Evolutionary conservation across 23 red algal species (phyloP).

Genomic region (Gracilariopsis chorda): DNA sequence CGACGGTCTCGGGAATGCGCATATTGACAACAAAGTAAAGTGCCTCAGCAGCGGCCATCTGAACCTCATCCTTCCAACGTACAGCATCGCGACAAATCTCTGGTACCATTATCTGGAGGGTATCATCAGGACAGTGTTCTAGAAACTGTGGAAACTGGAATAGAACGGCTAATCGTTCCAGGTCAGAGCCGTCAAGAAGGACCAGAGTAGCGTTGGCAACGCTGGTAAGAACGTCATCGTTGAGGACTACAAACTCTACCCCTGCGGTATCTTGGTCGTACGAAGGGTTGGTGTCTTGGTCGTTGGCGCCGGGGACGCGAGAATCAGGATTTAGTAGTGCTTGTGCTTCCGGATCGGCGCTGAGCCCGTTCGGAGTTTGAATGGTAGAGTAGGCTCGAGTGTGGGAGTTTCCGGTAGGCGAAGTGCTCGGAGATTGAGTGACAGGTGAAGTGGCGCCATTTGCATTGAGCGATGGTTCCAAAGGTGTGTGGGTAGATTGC

Average conservation of each 20-base stretch:
- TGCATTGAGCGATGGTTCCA: not conserved
- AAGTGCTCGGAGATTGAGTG: not conserved
- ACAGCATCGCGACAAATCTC: slow-evolving; percentile 77
- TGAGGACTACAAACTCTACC: slow-evolving; percentile 76
- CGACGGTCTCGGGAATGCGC: slow-evolving; percentile 61
- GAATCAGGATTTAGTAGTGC: not conserved
- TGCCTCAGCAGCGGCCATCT: slow-evolving; percentile 87
- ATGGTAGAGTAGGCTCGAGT: slow-evolving; percentile 6
- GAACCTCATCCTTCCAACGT: slow-evolving; percentile 72
- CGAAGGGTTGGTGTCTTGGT: not conserved
- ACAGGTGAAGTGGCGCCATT: not conserved
- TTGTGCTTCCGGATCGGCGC: not conserved
- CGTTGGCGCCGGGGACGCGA: not conserved
- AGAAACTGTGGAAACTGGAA: slow-evolving; percentile 95
- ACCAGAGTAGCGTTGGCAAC: slow-evolving; percentile 85
- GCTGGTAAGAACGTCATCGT: slow-evolving; percentile 80
- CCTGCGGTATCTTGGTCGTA: slow-evolving; percentile 49
- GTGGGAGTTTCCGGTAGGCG: not conserved
- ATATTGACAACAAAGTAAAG: slow-evolving; percentile 85
- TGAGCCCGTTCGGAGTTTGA: not conserved
- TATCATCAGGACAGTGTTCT: slow-evolving; percentile 84
- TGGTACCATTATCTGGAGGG: slow-evolving; percentile 76
- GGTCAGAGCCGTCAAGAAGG: slow-evolving; percentile 76
- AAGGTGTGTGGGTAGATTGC: not conserved
- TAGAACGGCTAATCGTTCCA: slow-evolving; percentile 79